Percentiles rank a stretch among this genome's conserved stretches.
phyloP scores from a whole-genome alignment of 306 rosid genomes.

The Gastrolobium bilobum region DNA sequence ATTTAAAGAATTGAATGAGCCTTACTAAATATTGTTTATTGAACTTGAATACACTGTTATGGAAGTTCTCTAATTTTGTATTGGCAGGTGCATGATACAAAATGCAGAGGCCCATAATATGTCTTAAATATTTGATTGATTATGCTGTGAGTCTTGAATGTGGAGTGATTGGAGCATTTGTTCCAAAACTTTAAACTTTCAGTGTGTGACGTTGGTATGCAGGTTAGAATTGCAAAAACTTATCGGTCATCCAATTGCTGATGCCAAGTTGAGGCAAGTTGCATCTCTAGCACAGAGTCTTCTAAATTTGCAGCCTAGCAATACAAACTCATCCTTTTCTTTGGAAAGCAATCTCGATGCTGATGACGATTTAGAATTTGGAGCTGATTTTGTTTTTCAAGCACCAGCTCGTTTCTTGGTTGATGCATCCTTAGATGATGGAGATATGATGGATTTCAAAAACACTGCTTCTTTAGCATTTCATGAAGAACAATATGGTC shows the following conservation, averaged over 20 bases:
- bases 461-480: conserved; percentile 57
- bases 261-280: conserved; percentile 72
- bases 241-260: conserved; percentile 71
- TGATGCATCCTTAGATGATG: conserved; percentile 77
- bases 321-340: conserved; percentile 44
- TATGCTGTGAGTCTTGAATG: conserved; percentile 34
- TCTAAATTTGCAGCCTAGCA: conserved; percentile 68
- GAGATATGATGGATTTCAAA: conserved; percentile 67
- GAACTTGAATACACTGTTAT: conserved; percentile 38
- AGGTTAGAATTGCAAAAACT: conserved; percentile 81
- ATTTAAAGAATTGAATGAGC: neutral
- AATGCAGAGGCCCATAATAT: conserved; percentile 36
- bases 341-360: conserved; percentile 53
- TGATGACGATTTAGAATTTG: conserved; percentile 69
- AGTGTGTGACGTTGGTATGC: conserved; percentile 48
- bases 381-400: conserved; percentile 82
- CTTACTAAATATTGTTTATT: neutral
- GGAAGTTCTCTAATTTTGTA: conserved; percentile 25
- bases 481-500: conserved; percentile 54
- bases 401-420: conserved; percentile 86
- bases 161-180: conserved; percentile 27
- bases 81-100: conserved; percentile 17
- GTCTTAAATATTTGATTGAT: conserved; percentile 33
- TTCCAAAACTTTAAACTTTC: conserved; percentile 36
- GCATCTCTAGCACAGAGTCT: conserved; percentile 72